phyloP scores from a whole-genome alignment of 2,329 filamentous ascomycete species.

The Westerdykella ornata region DNA sequence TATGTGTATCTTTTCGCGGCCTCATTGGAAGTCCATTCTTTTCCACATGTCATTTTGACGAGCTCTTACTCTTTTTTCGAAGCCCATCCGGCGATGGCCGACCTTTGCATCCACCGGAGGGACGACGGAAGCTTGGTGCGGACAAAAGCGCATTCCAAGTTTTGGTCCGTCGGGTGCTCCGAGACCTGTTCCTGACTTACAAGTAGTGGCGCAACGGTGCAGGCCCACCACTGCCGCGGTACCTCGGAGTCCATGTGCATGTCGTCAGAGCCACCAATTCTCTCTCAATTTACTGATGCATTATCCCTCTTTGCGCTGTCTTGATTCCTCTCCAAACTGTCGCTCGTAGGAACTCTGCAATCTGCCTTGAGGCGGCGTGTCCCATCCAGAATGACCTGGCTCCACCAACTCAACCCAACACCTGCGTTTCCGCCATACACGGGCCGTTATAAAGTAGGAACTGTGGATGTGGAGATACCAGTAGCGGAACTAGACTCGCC shows the following conservation, averaged over 20 bases:
- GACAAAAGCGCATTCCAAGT: not conserved
- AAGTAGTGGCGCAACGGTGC: not conserved
- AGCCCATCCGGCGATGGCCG: too few species aligned
- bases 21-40: too few species aligned
- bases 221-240: not conserved
- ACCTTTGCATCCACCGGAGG: too few species aligned
- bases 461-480: slow-evolving; percentile 73
- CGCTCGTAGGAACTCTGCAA: slow-evolving; percentile 19
- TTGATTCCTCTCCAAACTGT: slow-evolving; percentile 13
- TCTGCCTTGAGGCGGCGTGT: slow-evolving; percentile 11
- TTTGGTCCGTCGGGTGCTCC: slow-evolving; percentile 6
- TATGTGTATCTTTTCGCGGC: too few species aligned
- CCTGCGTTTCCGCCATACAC: slow-evolving; percentile 69
- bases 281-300: not conserved
- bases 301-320: not conserved
- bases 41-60: too few species aligned
- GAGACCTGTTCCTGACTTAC: slow-evolving; percentile 8
- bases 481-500: slow-evolving; percentile 45
- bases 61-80: too few species aligned
- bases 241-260: not conserved
- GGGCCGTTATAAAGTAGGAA: slow-evolving; percentile 72
- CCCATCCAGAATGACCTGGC: slow-evolving; percentile 34
- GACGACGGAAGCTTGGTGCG: too few species aligned
- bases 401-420: slow-evolving; percentile 54
- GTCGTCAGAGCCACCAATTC: not conserved